Evolutionary conservation across 176 grass and related monocot genomes (phyloP), one percentile per base, ranked within the genome.

Genomic region (Phoenix roebelenii): DNA sequence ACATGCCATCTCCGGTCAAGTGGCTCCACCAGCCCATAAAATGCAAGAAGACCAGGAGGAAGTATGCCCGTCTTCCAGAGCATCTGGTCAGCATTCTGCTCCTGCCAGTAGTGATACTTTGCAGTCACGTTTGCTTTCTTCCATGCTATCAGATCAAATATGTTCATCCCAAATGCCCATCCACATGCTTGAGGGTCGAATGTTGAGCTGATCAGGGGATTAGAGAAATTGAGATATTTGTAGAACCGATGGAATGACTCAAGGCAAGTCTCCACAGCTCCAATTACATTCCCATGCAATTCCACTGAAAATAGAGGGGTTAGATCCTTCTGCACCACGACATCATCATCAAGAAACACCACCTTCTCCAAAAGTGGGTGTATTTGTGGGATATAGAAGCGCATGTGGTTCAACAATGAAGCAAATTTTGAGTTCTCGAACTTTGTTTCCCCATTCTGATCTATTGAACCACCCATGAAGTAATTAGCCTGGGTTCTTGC

Each of bases 121-220:
- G 81, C 61, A 9, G 93, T 97, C 7, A 77, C 74, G 25, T 98
- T 79, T 52, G 61, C 77, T 66, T 92, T 98, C 76, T 72, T 98
- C 94, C 87, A 98, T 58, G 87, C 78, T 71, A 98, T 98, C 17
- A 98, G 74, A 69, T 98, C 88, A 76, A 98, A 92, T 51, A 98
- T 88, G 63, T 98, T 98, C 81, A 98, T 88, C 63, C 94, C 88
- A 81, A 98, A 93, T 70, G 94, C 94, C 94, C 94, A 93, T 26
- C 94, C 94, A 76, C 94, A 98, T 56, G 94, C 60, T 74, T 98
- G 70, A 48, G 84, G 94, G 71, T 98, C 94, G 49, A 98, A 89
- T 58, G 86, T 98, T 39, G 94, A 89, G 67, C 78, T 88, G 67
- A 98, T 77, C 18, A 73, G 63, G 23, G 79, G 79, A 61, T 93